Percentiles rank a stretch among this genome's conserved stretches.
Evolutionary conservation across 345 rosid genomes (phyloP).

Genomic region (Eucalyptus urophylla): DNA sequence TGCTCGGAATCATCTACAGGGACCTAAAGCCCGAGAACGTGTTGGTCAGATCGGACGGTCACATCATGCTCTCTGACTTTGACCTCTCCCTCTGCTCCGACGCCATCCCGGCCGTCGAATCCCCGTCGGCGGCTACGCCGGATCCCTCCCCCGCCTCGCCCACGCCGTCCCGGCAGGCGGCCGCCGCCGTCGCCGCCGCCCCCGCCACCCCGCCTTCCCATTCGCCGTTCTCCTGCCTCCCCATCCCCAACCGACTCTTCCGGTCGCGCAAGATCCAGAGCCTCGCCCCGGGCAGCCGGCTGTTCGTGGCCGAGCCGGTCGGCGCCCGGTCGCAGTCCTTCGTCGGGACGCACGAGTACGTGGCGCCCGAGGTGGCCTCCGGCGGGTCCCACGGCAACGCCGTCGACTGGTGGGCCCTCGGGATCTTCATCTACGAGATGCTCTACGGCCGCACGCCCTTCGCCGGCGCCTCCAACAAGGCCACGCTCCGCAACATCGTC

Average conservation of each 20-base stretch:
- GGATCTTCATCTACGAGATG: slow-evolving; percentile 79
- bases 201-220: background rate
- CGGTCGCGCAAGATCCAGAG: slow-evolving; percentile 61
- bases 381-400: slow-evolving; percentile 90
- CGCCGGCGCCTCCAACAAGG: slow-evolving; percentile 59
- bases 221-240: slow-evolving; percentile 26
- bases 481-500: slow-evolving; percentile 81
- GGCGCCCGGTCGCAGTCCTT: slow-evolving; percentile 77
- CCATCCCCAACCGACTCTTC: slow-evolving; percentile 18
- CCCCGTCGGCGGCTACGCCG: slow-evolving; percentile 29
- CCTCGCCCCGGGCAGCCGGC: slow-evolving; percentile 15
- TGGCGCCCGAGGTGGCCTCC: slow-evolving; percentile 89
- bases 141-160: slow-evolving; percentile 7
- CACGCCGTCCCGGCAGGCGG: background rate
- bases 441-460: slow-evolving; percentile 82
- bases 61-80: slow-evolving; percentile 96
- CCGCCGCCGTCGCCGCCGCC: background rate
- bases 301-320: slow-evolving; percentile 93
- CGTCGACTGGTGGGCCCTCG: slow-evolving; percentile 97
- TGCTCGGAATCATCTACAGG: slow-evolving; percentile 90
- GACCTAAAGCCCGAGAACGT: slow-evolving; percentile 95
- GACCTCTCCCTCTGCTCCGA: slow-evolving; percentile 80
- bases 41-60: slow-evolving; percentile 87
- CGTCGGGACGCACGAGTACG: slow-evolving; percentile 95
- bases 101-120: slow-evolving; percentile 78